A percentile compares a stretch with the other conserved stretches of the same genome.
Evolutionary conservation across 108 stramenopile species (phyloP).

Genomic region (Nitzschia palea): DNA sequence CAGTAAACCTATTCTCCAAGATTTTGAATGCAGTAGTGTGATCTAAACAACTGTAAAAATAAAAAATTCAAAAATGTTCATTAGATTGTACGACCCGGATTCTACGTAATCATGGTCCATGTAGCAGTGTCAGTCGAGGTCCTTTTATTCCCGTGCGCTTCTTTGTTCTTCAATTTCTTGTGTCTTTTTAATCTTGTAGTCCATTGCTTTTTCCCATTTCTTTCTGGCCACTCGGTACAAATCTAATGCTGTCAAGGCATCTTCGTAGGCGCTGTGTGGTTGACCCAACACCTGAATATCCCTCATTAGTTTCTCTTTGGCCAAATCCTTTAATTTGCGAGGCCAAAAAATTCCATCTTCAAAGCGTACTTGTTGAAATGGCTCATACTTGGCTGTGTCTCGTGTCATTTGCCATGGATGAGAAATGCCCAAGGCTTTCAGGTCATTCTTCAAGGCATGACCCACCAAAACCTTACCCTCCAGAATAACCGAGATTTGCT

Average conservation of each 20-base stretch:
- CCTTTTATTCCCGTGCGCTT: background rate
- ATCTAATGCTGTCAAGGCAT: conserved; percentile 77
- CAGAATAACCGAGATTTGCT: conserved; percentile 19
- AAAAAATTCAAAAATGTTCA: too few relatives aligned
- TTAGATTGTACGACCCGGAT: too few relatives aligned
- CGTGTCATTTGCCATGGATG: conserved; percentile 85
- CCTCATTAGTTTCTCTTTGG: conserved; percentile 61
- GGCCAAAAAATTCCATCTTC: conserved; percentile 58
- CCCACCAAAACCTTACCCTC: conserved; percentile 88
- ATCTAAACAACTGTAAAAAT: too few relatives aligned
- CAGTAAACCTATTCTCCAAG: too few relatives aligned
- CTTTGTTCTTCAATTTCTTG: background rate
- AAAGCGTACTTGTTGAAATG: conserved; percentile 68
- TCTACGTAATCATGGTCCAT: background rate
- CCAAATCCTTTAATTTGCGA: conserved; percentile 74
- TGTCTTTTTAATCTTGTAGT: conserved; percentile 11
- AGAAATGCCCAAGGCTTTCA: conserved; percentile 68
- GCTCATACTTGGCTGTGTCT: conserved; percentile 84
- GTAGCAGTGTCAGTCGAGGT: background rate
- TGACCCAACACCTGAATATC: conserved; percentile 56
- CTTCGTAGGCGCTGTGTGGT: conserved; percentile 74
- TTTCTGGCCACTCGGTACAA: conserved; percentile 66
- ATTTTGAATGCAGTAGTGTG: too few relatives aligned
- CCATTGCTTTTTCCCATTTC: conserved; percentile 67
- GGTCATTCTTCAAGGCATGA: conserved; percentile 92